phyloP scores from a whole-genome alignment of 345 rosid species.

The Theobroma cacao region DNA sequence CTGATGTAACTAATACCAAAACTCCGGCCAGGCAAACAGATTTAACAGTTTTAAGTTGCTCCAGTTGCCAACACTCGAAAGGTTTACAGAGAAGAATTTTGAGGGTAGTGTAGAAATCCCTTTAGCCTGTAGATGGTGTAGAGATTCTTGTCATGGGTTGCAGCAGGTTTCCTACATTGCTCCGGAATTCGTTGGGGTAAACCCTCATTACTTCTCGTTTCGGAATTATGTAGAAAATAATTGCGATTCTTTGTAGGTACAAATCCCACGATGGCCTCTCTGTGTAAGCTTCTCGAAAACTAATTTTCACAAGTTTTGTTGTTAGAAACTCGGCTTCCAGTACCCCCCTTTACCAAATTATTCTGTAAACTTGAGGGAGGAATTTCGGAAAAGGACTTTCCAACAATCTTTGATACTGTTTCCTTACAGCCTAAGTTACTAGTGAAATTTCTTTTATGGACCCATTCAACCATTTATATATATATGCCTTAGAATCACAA shows the following conservation, averaged over 20 bases:
- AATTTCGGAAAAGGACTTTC: neutral
- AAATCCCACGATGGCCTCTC: neutral
- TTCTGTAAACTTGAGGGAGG: neutral
- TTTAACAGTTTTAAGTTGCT: neutral
- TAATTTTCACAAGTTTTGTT: neutral
- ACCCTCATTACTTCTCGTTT: constrained; percentile 29
- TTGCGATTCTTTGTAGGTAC: constrained; percentile 31
- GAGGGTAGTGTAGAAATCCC: constrained; percentile 10
- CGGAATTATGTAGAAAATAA: constrained; percentile 25
- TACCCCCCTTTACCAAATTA: neutral
- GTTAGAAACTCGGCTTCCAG: neutral
- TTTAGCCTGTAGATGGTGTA: neutral
- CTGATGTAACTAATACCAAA: neutral
- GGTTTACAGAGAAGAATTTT: neutral
- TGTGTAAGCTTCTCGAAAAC: neutral
- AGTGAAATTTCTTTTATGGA: neutral
- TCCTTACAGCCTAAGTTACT: neutral
- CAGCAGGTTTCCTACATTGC: constrained; percentile 11
- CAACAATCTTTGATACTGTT: neutral
- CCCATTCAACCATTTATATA: too few species aligned
- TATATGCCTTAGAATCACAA: too few species aligned
- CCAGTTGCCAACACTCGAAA: neutral
- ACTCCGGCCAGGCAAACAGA: neutral
- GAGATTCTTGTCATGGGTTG: neutral
- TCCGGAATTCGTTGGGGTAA: constrained; percentile 30